Conservation (phyloP, 306 rosid genomes). For the Medicago truncatula region MtrunA17r5.0-ANR NC_053045.1:7379001-7379500, state of each 20-base stretch:
- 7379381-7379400: neutral
- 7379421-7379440: slow-evolving; percentile 41
- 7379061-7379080: too few species aligned
- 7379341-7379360: slow-evolving; percentile 41
- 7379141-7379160: too few species aligned
- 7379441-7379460: slow-evolving; percentile 49
- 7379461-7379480: slow-evolving; percentile 43
- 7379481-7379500: slow-evolving; percentile 44
- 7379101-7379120: too few species aligned
- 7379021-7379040: neutral
- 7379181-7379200: neutral
- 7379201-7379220: too few species aligned
- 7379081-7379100: too few species aligned
- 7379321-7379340: slow-evolving; percentile 4
- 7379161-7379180: neutral
- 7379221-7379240: too few species aligned
- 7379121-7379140: too few species aligned
- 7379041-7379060: neutral
- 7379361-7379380: slow-evolving; percentile 13
- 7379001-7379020: neutral
- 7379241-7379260: neutral
- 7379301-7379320: neutral
- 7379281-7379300: neutral
- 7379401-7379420: slow-evolving; percentile 43
- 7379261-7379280: neutral